Conservation (phyloP, 176 grass and related monocot species). For the Oryza officinalis region DNA sequence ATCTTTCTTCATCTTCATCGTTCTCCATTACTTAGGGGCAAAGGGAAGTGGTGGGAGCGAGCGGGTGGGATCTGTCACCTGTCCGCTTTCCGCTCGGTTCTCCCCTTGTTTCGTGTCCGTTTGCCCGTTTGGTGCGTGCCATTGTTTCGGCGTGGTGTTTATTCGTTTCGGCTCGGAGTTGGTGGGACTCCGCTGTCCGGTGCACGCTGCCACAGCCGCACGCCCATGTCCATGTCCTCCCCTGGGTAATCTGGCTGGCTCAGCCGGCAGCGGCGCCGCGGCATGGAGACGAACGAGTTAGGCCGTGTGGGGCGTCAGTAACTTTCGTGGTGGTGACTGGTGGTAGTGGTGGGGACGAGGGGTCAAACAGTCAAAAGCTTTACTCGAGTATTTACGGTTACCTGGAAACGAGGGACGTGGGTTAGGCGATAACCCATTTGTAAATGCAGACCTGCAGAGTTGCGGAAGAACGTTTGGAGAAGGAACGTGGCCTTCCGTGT, state of each 20-base stretch:
- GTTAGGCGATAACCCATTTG: background rate
- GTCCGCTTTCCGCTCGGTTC: slow-evolving; percentile 32
- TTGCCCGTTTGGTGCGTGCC: background rate
- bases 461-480: background rate
- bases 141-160: slow-evolving; percentile 26
- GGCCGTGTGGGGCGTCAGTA: slow-evolving; percentile 1
- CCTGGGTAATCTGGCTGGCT: background rate
- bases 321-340: background rate
- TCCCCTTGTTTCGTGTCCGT: background rate
- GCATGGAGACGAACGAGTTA: background rate
- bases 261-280: background rate
- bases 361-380: slow-evolving; percentile 8
- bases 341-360: slow-evolving; percentile 2
- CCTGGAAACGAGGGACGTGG: background rate
- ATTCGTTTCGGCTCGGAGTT: slow-evolving; percentile 27
- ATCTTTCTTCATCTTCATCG: background rate
- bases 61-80: slow-evolving; percentile 41
- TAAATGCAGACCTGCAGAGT: background rate
- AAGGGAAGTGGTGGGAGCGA: slow-evolving; percentile 34
- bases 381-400: background rate
- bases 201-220: background rate
- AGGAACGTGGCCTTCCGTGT: background rate
- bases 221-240: background rate
- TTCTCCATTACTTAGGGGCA: slow-evolving; percentile 44
- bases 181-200: slow-evolving; percentile 49